Percentiles rank a stretch among this genome's conserved stretches.
These are phyloP conservation scores for Klebsormidium nitens DNA, from an alignment of 139 green algal genomes.

Conservation along the genomic window DNA sequence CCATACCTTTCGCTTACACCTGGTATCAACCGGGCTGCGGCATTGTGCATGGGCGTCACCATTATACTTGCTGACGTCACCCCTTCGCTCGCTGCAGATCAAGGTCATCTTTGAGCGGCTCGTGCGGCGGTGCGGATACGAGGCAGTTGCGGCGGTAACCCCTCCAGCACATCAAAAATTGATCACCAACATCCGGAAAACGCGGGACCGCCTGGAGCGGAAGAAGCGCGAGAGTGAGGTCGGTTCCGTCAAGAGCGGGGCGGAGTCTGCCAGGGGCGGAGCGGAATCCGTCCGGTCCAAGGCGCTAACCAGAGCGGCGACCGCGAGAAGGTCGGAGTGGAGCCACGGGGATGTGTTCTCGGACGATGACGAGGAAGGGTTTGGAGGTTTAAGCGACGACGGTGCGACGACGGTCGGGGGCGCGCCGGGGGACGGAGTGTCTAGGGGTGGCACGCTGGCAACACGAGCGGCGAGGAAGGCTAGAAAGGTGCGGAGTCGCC, in stretches of 20 bases:
- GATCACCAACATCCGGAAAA: slow-evolving; percentile 83
- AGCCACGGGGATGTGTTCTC: slow-evolving; percentile 73
- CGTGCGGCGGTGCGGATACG: slow-evolving; percentile 73
- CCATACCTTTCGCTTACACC: too few species aligned
- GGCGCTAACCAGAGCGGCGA: too few species aligned
- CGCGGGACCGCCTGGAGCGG: slow-evolving; percentile 51
- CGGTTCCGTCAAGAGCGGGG: slow-evolving; percentile 12
- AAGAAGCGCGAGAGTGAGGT: slow-evolving; percentile 36
- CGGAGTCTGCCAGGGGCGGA: slow-evolving; percentile 17
- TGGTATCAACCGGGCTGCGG: too few species aligned
- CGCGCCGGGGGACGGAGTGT: too few species aligned
- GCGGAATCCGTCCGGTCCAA: not conserved
- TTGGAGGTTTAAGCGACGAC: too few species aligned
- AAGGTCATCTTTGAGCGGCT: slow-evolving; percentile 85
- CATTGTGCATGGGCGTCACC: too few species aligned
- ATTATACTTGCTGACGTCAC: too few species aligned
- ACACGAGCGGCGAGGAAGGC: not conserved
- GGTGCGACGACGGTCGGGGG: slow-evolving; percentile 17
- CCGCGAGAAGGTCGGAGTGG: too few species aligned
- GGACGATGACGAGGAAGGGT: slow-evolving; percentile 54
- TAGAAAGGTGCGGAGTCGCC: slow-evolving; percentile 6
- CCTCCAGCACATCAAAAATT: slow-evolving; percentile 70
- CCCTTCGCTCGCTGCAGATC: too few species aligned
- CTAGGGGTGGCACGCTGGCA: too few species aligned
- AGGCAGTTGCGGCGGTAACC: slow-evolving; percentile 66